Evolutionary conservation across 495 filamentous ascomycete genomes (phyloP), one percentile per base, ranked within the genome.

Genomic region (Bryoglossum gracile): DNA sequence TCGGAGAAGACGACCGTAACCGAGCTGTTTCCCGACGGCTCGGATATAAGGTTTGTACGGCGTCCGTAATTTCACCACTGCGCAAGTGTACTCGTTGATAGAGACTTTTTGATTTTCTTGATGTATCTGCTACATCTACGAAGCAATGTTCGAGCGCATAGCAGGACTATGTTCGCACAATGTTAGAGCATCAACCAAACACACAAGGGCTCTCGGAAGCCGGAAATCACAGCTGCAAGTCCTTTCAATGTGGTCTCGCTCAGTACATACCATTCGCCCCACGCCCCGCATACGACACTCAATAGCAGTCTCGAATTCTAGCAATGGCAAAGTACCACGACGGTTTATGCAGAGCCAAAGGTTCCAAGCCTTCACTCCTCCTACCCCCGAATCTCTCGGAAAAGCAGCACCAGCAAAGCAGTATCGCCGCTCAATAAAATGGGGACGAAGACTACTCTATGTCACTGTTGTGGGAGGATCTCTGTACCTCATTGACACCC

Each of bases 311-410:
- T 6, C 13, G 18, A 30, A 5, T 30, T 14, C 41, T 30, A 19
- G 9, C 16, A 14, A 17, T 3, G 11, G 13, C 40, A 23, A 5
- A 43, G n/a, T n/a, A 4, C 34, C 16, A 32, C 33, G 50, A 8
- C 46, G 50, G 8, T 48, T 19, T 3, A 26, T 58, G n/a, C 56
- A 55, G 23, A 58, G 34, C 33, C 53, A 57, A 39, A 49, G 54
- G 52, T 88, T 83, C 66, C 73, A 83, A 48, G 79, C 84, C n/a
- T 79, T 94, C 42, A 76, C 74, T 5, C 91, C 91, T 16, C 90
- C 90, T 2, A 76, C 85, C 4, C 91, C 91, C 2, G 72, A 72
- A 43, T 84, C 82, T n/a, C 74, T 97, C 28, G 86, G 86, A 32
- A 82, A 80, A 58, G 81, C 89, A 8, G 69, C 63, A n/a, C 67